phyloP scores from a whole-genome alignment of 495 filamentous ascomycete species.

The Hypoxylon intermedium region DNA sequence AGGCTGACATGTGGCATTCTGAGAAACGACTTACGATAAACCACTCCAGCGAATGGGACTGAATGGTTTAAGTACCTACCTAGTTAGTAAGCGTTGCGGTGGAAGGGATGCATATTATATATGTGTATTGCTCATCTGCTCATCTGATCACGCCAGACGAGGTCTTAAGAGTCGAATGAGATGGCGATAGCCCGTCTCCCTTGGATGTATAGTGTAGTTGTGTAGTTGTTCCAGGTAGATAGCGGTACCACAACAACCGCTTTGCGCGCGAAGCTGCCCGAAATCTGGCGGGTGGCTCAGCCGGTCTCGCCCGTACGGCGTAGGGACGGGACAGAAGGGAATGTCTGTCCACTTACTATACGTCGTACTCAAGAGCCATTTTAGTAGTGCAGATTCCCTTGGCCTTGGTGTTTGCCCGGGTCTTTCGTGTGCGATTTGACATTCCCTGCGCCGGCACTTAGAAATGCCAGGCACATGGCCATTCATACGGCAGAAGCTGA shows the following conservation, averaged over 20 bases:
- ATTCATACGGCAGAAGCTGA: too few species aligned
- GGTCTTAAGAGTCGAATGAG: constrained; percentile 16
- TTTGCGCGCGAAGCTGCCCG: constrained; percentile 25
- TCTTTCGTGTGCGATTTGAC: too few species aligned
- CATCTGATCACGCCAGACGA: constrained; percentile 24
- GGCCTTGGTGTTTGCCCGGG: too few species aligned
- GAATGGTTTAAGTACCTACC: constrained; percentile 8
- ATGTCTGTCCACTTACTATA: not conserved
- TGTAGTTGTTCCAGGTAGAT: constrained; percentile 9
- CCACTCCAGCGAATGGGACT: constrained; percentile 21
- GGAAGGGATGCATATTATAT: constrained; percentile 35
- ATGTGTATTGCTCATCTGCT: constrained; percentile 29
- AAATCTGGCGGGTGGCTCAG: constrained; percentile 15
- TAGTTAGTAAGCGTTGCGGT: constrained; percentile 26
- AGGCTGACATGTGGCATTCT: constrained; percentile 37
- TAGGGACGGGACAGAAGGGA: not conserved
- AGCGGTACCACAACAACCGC: constrained; percentile 17
- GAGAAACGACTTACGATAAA: constrained; percentile 10
- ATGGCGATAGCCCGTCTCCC: constrained; percentile 2
- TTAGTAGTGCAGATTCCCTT: too few species aligned
- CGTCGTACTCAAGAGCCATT: too few species aligned
- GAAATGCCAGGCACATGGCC: too few species aligned
- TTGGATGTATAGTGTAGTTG: constrained; percentile 8
- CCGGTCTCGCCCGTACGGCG: constrained; percentile 21
- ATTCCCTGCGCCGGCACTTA: too few species aligned